A percentile compares a stretch with the other conserved stretches of the same genome.
These are phyloP conservation scores for Aspergillus bridgeri DNA, from an alignment of 495 filamentous ascomycete genomes.

Conservation along the genomic window DNA sequence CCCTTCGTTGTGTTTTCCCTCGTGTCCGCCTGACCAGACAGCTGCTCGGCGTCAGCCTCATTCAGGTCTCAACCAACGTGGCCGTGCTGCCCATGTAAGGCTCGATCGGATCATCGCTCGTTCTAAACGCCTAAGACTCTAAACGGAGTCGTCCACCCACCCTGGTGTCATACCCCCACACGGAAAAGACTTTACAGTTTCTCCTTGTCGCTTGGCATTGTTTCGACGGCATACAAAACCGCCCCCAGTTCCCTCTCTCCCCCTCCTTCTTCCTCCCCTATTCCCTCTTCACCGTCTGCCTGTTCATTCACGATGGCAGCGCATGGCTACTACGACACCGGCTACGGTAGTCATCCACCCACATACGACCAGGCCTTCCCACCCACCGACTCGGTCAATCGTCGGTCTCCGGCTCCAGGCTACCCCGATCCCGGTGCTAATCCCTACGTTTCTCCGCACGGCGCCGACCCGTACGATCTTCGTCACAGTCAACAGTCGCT, in stretches of 20 bases:
- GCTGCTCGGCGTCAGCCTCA: background rate
- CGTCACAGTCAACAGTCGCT: constrained; percentile 43
- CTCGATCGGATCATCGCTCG: background rate
- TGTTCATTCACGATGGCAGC: constrained; percentile 62
- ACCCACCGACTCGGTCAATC: constrained; percentile 25
- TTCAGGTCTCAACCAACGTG: background rate
- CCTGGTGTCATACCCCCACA: background rate
- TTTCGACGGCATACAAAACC: background rate
- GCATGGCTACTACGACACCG: constrained; percentile 73
- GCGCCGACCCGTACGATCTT: constrained; percentile 31
- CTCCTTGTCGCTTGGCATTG: background rate
- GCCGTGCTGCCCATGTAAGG: background rate
- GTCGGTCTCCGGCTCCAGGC: constrained; percentile 25
- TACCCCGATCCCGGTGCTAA: constrained; percentile 29
- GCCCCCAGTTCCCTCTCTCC: background rate
- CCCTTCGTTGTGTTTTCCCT: background rate
- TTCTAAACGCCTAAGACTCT: no score
- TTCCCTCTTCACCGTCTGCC: background rate
- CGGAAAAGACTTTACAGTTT: background rate
- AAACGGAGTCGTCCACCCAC: background rate
- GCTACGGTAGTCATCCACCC: constrained; percentile 41
- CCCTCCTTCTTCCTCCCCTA: background rate
- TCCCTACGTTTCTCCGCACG: constrained; percentile 25
- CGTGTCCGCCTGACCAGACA: background rate
- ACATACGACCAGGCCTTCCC: constrained; percentile 42